Base-by-base conservation (phyloP, 208 protist genomes). In the Acanthamoeba lenticulata region DNA sequence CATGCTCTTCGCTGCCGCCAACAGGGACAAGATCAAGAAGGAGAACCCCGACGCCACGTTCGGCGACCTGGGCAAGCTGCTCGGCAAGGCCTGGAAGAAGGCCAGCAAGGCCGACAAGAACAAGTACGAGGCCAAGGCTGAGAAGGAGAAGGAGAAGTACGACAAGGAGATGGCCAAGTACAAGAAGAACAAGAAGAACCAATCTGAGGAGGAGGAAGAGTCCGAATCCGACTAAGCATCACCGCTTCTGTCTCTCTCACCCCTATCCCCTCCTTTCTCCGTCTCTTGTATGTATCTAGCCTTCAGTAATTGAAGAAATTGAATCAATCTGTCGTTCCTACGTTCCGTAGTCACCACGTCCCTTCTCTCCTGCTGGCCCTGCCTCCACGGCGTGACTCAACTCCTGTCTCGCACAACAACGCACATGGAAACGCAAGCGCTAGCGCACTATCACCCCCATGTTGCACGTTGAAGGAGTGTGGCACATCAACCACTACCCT, bases 71-170 rank as follows among this genome's bases (percentile, higher is more conserved):
- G 94, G 89, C 89, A 36, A 67, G 27, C 15, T 94, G 5, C 62
- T 95, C 29, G 94, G 94, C 79, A 89, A 94, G 69, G 32, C 47
- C 60, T 95, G 94, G 94, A 34, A 44, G 17, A 77, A 44, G n/a
- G 57, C 77, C 49, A 27, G 36, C 47, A 44, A 85, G n/a, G 60
- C 92, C 15, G 88, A 90, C 0, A 95, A 94, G 74, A 72, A 60
- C 47, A 95, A 69, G 88, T 95, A 95, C 44, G 94, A 95, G 42
- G 65, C 72, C 38, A 32, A 88, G n/a, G 94, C 94, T 29, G 27
- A 47, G 29, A 88, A 94, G 62, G 94, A 95, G 72, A 95, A 95
- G 57, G 90, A 95, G 32, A 81, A 89, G 65, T 95, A 93, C 79
- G 89, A 95, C 47, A 90, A 55, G 32, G 89, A 95, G 90, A 86